Evolutionary conservation across 1,284 basidiomycete genomes (phyloP), one percentile per base, ranked within the genome.

Genomic region (Apiotrichum montevideense): DNA sequence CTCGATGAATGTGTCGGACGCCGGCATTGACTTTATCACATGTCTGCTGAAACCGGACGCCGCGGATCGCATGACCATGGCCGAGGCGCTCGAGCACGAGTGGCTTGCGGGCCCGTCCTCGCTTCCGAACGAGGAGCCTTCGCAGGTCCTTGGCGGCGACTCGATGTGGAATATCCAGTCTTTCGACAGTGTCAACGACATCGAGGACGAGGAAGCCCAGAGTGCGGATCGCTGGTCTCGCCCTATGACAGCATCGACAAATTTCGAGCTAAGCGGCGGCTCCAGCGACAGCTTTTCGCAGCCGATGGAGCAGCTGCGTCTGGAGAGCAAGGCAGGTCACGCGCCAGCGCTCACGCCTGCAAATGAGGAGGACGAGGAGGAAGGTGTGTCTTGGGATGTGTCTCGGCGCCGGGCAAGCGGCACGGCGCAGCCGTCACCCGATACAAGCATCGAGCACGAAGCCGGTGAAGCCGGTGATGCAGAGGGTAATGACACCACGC

Each of bases 11-110:
- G 46, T 63, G 3, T 58, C 62, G 35, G 63, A 71, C 0, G 53
- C 62, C 76, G 78, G 71, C 13, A 69, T 75, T 34, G 77, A 81
- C 57, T 85, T 85, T 63, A 78, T 85, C 47, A 57, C 63, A 3
- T 62, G 72, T 0, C 73, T 85, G 2, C 75, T 86, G 9, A 79
- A 81, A 33, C 74, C 76, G 46, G 78, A 84, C 55, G 85, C 87
- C 0, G 55, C 61, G 0, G 60, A 69, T 15, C 82, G 87, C 34
- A 82, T 88, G 79, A 80, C 82, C 3, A 79, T 87, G 56, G 68
- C 74, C 2, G 77, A 80, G 4, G 86, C 87, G 0, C 79, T 85
- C 3, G 40, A 74, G 0, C 87, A 90, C 64, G 80, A 81, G 1
- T 90, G 88, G 88, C 78, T 95, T 1, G 52, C 66, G 11, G 67